Percentiles rank a stretch among this genome's conserved stretches.
These are phyloP conservation scores for Fusarium pininemorale DNA, from an alignment of 2,329 filamentous ascomycete genomes.

Conservation along the genomic window DNA sequence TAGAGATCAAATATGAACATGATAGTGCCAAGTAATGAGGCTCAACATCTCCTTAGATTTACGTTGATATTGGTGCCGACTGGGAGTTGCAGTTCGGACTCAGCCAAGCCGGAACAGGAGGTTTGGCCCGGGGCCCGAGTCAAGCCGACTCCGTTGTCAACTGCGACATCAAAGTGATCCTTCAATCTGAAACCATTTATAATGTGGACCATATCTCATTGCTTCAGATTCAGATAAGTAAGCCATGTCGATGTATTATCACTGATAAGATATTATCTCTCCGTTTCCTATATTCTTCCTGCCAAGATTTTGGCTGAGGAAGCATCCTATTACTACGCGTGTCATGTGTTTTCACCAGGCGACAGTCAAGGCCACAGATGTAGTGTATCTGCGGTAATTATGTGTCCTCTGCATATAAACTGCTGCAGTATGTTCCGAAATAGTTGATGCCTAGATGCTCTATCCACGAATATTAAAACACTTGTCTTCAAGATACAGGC, in stretches of 20 bases:
- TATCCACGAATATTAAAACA: slow-evolving; percentile 1
- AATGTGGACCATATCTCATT: neutral
- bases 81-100: neutral
- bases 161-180: neutral
- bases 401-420: neutral
- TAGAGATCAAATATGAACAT: neutral
- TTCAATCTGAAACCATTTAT: neutral
- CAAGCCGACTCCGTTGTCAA: neutral
- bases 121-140: neutral
- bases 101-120: neutral
- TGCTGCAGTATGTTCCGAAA: neutral
- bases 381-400: neutral
- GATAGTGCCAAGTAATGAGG: neutral
- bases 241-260: neutral
- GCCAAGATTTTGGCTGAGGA: neutral
- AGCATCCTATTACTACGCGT: neutral
- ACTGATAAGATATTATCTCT: too few species aligned
- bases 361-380: neutral
- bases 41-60: neutral
- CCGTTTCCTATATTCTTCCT: too few species aligned
- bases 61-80: neutral
- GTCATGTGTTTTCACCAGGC: neutral
- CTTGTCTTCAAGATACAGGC: slow-evolving; percentile 7
- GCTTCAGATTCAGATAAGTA: neutral
- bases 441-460: slow-evolving; percentile 1